Evolutionary conservation across 768 basidiomycete genomes (phyloP).

Genomic region (Termitomyces sp.): DNA sequence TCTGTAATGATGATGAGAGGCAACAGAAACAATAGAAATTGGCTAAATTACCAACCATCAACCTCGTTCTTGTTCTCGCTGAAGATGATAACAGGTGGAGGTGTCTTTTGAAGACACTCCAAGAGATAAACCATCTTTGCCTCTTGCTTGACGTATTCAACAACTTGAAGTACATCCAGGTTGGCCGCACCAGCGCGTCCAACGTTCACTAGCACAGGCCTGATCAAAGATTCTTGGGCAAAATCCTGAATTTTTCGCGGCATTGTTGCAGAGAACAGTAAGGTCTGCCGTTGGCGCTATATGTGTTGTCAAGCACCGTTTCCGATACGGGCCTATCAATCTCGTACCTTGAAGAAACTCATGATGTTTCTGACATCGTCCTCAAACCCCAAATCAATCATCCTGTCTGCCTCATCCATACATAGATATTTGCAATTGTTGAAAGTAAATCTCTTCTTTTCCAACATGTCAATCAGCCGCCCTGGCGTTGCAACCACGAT

Average conservation of each 20-base stretch:
- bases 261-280: slow-evolving; percentile 99
- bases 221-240: slow-evolving; percentile 93
- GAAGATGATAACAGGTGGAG: slow-evolving; percentile 96
- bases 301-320: slow-evolving; percentile 1
- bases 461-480: slow-evolving; percentile 95
- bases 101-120: slow-evolving; percentile 97
- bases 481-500: slow-evolving; percentile 97
- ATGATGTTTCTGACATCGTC: slow-evolving; percentile 99
- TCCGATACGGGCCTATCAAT: not conserved
- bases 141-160: slow-evolving; percentile 99
- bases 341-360: slow-evolving; percentile 91
- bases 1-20: slow-evolving; percentile 45
- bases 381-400: slow-evolving; percentile 99
- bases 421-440: slow-evolving; percentile 94
- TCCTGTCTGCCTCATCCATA: slow-evolving; percentile 99
- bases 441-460: slow-evolving; percentile 91
- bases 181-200: slow-evolving; percentile 98
- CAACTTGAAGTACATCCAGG: slow-evolving; percentile 92
- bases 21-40: not conserved
- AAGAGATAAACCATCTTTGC: slow-evolving; percentile 99
- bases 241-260: slow-evolving; percentile 99
- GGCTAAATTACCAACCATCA: slow-evolving; percentile 61
- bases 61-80: slow-evolving; percentile 99
- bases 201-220: slow-evolving; percentile 93
- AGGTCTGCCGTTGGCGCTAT: slow-evolving; percentile 92